These are phyloP conservation scores for Naganishia liquefaciens DNA, from an alignment of 1,284 basidiomycete species.

Conservation along the genomic window DNA sequence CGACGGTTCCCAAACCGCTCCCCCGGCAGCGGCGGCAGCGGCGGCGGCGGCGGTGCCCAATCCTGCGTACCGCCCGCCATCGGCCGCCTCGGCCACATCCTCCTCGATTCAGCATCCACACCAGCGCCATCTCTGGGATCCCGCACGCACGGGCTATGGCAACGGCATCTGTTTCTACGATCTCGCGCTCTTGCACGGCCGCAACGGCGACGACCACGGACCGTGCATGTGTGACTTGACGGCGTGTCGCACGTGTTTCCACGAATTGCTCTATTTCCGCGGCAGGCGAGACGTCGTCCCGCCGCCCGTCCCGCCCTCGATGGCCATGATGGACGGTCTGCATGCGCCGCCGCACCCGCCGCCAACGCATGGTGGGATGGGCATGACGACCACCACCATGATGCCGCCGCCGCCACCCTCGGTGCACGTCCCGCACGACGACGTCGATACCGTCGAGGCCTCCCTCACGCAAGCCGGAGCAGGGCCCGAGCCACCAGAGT, in stretches of 20 bases:
- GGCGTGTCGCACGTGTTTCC: constrained; percentile 34
- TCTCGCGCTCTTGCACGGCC: constrained; percentile 32
- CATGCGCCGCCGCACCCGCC: neutral
- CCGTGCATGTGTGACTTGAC: constrained; percentile 36
- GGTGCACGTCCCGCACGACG: constrained; percentile 10
- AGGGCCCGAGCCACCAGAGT: constrained; percentile 15
- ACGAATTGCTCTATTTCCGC: constrained; percentile 35
- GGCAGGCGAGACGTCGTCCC: constrained; percentile 33
- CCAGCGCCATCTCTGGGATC: constrained; percentile 34
- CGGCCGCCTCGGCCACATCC: constrained; percentile 6
- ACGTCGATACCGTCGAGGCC: constrained; percentile 5
- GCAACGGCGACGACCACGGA: constrained; percentile 34
- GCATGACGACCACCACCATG: constrained; percentile 13
- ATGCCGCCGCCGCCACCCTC: constrained; percentile 15
- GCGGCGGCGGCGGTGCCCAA: neutral
- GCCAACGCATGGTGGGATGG: neutral
- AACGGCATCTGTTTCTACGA: constrained; percentile 36
- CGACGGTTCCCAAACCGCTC: constrained; percentile 2
- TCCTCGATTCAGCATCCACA: constrained; percentile 29
- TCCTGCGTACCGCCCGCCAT: constrained; percentile 5
- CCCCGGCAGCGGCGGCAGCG: neutral
- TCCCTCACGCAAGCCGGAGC: constrained; percentile 8
- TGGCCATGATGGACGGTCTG: constrained; percentile 12
- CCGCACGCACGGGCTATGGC: constrained; percentile 34
- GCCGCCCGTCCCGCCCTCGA: constrained; percentile 9